Percentiles rank a stretch among this genome's conserved stretches.
These are phyloP conservation scores for Bondarzewia mesenterica DNA, from an alignment of 1,284 basidiomycete species.

Conservation along the genomic window DNA sequence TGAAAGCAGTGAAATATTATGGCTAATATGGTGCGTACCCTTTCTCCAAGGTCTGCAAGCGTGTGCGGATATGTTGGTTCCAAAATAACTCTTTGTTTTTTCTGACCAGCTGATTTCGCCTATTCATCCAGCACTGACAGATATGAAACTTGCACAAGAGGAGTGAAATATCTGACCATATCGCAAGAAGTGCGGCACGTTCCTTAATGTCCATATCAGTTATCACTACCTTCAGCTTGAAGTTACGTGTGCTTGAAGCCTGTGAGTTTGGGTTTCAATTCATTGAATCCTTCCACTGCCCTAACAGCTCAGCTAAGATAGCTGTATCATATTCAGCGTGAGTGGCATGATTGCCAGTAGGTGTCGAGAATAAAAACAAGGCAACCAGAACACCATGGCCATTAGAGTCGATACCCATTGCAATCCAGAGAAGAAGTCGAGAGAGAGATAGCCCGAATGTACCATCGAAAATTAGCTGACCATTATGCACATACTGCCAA, in stretches of 20 bases:
- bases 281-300: conserved; percentile 16
- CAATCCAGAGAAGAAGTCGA: conserved; percentile 27
- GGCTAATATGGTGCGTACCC: too few relatives aligned
- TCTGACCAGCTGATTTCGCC: conserved; percentile 9
- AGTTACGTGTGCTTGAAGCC: conserved; percentile 9
- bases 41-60: neutral
- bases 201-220: conserved; percentile 32
- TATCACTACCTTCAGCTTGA: conserved; percentile 27
- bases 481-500: conserved; percentile 23
- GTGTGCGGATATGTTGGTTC: neutral
- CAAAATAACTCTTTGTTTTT: neutral
- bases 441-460: conserved; percentile 29
- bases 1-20: too few relatives aligned
- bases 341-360: conserved; percentile 20
- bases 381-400: conserved; percentile 23
- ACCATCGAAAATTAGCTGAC: conserved; percentile 28
- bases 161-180: conserved; percentile 23
- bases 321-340: conserved; percentile 26
- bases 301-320: conserved; percentile 23
- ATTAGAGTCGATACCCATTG: conserved; percentile 23
- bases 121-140: conserved; percentile 29
- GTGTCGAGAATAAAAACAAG: conserved; percentile 30
- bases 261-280: neutral
- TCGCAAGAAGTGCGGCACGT: conserved; percentile 20
- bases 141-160: conserved; percentile 33